Percentiles rank a stretch among this genome's conserved stretches.
phyloP scores from a whole-genome alignment of 345 rosid species.

The Excoecaria agallocha region DNA sequence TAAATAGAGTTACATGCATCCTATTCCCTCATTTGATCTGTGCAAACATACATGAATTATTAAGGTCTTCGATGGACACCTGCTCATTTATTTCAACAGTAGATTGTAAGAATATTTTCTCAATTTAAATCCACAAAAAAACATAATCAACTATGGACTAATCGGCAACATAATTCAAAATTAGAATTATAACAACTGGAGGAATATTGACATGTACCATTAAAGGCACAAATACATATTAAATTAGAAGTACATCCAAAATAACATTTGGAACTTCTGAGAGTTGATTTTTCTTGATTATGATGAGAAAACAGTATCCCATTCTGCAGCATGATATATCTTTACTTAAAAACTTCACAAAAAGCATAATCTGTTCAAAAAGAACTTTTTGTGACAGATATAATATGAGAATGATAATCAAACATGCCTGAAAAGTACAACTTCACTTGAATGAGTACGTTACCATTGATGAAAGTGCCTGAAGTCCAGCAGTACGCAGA shows the following conservation, averaged over 20 bases:
- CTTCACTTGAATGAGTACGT: not conserved
- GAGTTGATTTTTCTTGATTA: not conserved
- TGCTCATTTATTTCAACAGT: not conserved
- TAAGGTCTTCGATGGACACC: not conserved
- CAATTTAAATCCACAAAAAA: not conserved
- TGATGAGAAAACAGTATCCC: not conserved
- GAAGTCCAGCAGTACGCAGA: constrained; percentile 60
- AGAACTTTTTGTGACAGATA: not conserved
- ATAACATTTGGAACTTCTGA: not conserved
- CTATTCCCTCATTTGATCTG: not conserved
- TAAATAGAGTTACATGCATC: constrained; percentile 1
- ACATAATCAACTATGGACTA: too few species aligned
- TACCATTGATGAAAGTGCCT: constrained; percentile 70
- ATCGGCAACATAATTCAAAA: too few species aligned
- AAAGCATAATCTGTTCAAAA: not conserved
- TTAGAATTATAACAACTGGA: too few species aligned
- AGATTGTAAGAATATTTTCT: not conserved
- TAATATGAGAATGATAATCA: not conserved
- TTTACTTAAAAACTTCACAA: not conserved
- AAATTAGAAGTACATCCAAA: too few species aligned
- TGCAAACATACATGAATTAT: not conserved
- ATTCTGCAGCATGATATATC: not conserved
- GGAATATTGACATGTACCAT: too few species aligned
- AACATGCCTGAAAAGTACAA: not conserved
- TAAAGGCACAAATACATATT: too few species aligned